Conservation (phyloP, 1,139 yeast species). For the Kodamaea anthophila region DNA sequence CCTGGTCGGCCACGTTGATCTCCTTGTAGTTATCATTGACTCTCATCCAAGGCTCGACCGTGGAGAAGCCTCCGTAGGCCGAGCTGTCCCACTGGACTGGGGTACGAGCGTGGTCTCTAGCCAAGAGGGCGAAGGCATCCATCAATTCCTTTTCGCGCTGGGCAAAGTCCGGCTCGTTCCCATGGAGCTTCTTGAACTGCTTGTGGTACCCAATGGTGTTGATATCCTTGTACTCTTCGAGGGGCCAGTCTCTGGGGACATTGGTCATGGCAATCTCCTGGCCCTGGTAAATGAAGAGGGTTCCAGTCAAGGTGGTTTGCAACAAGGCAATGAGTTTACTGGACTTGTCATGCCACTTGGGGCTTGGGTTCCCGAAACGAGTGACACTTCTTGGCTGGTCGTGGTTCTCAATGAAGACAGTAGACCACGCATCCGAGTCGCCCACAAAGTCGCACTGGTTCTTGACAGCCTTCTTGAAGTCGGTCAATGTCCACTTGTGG, state of each 20-base stretch:
- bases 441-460: slow-evolving; percentile 33
- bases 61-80: slow-evolving; percentile 44
- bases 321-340: slow-evolving; percentile 46
- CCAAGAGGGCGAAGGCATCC: slow-evolving; percentile 30
- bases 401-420: slow-evolving; percentile 52
- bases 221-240: slow-evolving; percentile 47
- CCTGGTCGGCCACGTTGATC: slow-evolving; percentile 44
- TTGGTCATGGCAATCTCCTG: slow-evolving; percentile 57
- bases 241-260: slow-evolving; percentile 39
- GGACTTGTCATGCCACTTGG: slow-evolving; percentile 27
- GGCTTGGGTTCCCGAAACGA: slow-evolving; percentile 43
- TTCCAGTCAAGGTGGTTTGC: slow-evolving; percentile 46
- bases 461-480: slow-evolving; percentile 38
- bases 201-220: slow-evolving; percentile 40
- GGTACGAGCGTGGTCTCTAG: slow-evolving; percentile 53
- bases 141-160: slow-evolving; percentile 24
- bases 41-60: slow-evolving; percentile 50
- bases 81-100: slow-evolving; percentile 54
- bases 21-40: slow-evolving; percentile 46
- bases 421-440: slow-evolving; percentile 56
- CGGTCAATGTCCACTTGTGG: slow-evolving; percentile 30
- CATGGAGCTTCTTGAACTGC: slow-evolving; percentile 25
- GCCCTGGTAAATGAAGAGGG: slow-evolving; percentile 54
- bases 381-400: slow-evolving; percentile 52
- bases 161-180: slow-evolving; percentile 22